Conservation (phyloP, 2,329 filamentous ascomycete species). For the Tolypocladium ovalisporum region DNA sequence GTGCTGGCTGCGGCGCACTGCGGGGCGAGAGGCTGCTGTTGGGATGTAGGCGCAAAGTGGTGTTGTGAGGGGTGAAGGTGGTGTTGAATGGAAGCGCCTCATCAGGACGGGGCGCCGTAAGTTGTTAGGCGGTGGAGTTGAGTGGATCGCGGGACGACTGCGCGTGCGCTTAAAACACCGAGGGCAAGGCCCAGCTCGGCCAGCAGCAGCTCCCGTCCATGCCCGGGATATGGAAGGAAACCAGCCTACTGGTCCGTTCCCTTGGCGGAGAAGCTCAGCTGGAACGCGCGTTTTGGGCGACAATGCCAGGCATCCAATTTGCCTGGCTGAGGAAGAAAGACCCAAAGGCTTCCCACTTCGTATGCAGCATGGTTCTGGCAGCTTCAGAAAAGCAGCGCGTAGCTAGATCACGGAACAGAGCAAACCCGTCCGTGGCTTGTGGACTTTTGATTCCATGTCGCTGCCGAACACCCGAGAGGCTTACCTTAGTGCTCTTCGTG, state of each 20-base stretch:
- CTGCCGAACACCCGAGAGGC: background rate
- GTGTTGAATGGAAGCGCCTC: background rate
- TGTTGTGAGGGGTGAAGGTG: background rate
- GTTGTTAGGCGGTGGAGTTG: background rate
- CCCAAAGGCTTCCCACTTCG: too few relatives aligned
- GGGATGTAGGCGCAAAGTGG: background rate
- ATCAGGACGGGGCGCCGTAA: background rate
- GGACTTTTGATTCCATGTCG: background rate
- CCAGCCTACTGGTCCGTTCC: too few relatives aligned
- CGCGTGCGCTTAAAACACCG: background rate
- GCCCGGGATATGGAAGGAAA: too few relatives aligned
- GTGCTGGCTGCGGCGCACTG: slow-evolving; percentile 2
- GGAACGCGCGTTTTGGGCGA: too few relatives aligned
- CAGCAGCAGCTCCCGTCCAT: background rate
- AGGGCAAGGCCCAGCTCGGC: background rate
- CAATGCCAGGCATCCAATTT: too few relatives aligned
- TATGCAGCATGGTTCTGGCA: too few relatives aligned
- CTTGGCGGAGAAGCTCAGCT: too few relatives aligned
- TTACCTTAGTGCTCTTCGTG: too few relatives aligned
- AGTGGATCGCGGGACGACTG: background rate
- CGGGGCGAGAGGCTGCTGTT: background rate
- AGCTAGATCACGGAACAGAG: too few relatives aligned
- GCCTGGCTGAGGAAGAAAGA: too few relatives aligned
- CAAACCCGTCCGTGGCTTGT: background rate
- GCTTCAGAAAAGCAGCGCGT: too few relatives aligned